phyloP scores from a whole-genome alignment of 2,329 filamentous ascomycete genomes.

The Phymatotrichopsis omnivora region DNA sequence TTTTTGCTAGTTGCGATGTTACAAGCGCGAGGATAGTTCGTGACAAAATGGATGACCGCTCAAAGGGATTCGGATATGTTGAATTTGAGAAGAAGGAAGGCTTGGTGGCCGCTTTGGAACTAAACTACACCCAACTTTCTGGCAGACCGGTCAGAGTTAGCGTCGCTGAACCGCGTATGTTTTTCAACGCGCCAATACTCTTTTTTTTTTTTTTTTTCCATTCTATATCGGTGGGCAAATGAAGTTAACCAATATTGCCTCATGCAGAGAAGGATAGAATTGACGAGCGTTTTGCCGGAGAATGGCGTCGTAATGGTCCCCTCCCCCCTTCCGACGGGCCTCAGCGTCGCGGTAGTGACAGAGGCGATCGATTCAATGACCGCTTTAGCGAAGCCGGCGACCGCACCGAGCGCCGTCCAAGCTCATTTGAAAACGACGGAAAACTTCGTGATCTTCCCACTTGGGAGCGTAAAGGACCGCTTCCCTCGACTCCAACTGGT shows the following conservation, averaged over 20 bases:
- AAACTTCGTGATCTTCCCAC: conserved; percentile 72
- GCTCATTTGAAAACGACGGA: conserved; percentile 59
- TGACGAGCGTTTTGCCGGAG: conserved; percentile 70
- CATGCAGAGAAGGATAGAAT: conserved; percentile 72
- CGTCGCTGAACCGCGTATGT: conserved; percentile 94
- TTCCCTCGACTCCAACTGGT: conserved; percentile 43
- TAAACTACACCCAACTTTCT: conserved; percentile 74
- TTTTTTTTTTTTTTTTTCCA: conserved; percentile 7
- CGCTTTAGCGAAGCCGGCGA: conserved; percentile 41
- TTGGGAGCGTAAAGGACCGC: conserved; percentile 90
- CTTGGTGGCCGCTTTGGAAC: conserved; percentile 76
- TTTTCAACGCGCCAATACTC: too few relatives aligned
- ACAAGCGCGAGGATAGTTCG: conserved; percentile 92
- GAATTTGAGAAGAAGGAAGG: conserved; percentile 84
- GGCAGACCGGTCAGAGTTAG: conserved; percentile 86
- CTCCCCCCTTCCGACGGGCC: conserved; percentile 48
- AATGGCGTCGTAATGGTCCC: conserved; percentile 91
- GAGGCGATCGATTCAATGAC: conserved; percentile 40
- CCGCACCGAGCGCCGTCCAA: conserved; percentile 54
- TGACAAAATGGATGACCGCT: conserved; percentile 84
- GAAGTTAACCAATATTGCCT: too few relatives aligned
- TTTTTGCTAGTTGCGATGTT: conserved; percentile 76
- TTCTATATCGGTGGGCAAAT: too few relatives aligned
- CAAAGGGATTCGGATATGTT: conserved; percentile 97
- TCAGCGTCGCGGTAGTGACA: conserved; percentile 39